Base-by-base conservation (phyloP, 495 filamentous ascomycete species). In the Aspergillus heteromorphus region DNA sequence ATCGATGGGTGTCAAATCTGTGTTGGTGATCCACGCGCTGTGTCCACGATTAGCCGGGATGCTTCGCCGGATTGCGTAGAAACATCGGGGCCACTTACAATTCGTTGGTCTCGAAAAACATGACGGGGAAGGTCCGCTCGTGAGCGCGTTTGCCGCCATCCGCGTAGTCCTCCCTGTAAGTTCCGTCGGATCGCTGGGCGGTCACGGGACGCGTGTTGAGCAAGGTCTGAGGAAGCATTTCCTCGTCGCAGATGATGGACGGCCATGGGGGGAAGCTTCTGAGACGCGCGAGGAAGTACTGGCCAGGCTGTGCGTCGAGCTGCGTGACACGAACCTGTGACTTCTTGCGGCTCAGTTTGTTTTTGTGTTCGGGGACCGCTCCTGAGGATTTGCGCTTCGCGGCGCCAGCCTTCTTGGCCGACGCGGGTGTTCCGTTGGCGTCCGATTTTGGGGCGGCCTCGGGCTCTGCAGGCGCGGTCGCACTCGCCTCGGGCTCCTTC, bases 231-330 rank as follows among this genome's bases (percentile, higher is more conserved):
- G 91, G 91, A 9, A 97, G 82, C 82, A 97, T 96, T 55, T 87
- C 85, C 70, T 97, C 92, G 64, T 95, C 90, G 61, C 86, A 90
- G 55, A 97, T 83, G 69, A 97, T 86, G 40, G 88, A 83, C 2
- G 92, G 92, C 92, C 92, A 97, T 40, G 87, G 83, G 11, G 91
- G 89, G 72, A 87, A 91, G 51, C 91, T 91, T 75, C 90, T 92
- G 64, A 97, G 83, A 62, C 88, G 85, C 54, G 89, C 88, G 48
- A 91, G 86, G 72, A 82, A 96, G 69, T 89, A 86, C 56, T 96
- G 82, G 60, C 92, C 92, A 2, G 92, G 87, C 72, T 92, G 75
- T 53, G 87, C 89, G 62, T 93, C 79, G 43, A 88, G 74, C 54
- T 95, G 83, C 10, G 78, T 76, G 45, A 92, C 77, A 60, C 83